These are phyloP conservation scores for Metrosideros polymorpha DNA, from an alignment of 441 rosid species.

Conservation along the genomic window DNA sequence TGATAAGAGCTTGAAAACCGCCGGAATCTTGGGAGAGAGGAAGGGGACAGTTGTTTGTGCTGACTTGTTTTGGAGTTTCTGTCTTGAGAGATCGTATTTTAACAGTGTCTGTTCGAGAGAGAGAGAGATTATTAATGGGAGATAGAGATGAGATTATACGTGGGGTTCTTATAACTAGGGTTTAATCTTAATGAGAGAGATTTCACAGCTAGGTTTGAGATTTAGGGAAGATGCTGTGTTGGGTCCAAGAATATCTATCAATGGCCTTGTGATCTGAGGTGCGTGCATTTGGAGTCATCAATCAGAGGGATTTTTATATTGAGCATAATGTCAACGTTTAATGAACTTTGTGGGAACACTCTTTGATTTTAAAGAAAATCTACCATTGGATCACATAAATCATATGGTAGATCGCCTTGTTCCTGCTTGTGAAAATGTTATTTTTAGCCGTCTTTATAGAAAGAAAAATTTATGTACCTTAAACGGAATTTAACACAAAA, in stretches of 20 bases:
- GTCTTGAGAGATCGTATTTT: neutral
- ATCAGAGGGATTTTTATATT: neutral
- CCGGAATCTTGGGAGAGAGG: neutral
- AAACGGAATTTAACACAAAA: neutral
- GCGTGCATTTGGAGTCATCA: neutral
- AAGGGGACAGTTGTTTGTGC: neutral
- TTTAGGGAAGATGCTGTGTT: neutral
- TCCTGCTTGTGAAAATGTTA: neutral
- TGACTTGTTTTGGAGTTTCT: neutral
- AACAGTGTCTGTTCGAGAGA: neutral
- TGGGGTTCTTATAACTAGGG: neutral
- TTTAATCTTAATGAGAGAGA: neutral
- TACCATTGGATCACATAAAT: neutral
- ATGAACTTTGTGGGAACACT: neutral
- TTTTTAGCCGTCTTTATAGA: neutral
- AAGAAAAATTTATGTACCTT: neutral
- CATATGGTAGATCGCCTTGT: neutral
- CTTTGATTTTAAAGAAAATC: neutral
- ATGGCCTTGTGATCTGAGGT: neutral
- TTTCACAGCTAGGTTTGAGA: neutral
- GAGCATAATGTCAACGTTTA: neutral
- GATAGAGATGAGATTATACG: neutral
- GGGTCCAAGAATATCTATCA: neutral
- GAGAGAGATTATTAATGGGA: neutral
- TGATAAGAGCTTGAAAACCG: neutral